Conservation (phyloP, 352 stramenopile genomes). For the Phytophthora pistaciae region DNA sequence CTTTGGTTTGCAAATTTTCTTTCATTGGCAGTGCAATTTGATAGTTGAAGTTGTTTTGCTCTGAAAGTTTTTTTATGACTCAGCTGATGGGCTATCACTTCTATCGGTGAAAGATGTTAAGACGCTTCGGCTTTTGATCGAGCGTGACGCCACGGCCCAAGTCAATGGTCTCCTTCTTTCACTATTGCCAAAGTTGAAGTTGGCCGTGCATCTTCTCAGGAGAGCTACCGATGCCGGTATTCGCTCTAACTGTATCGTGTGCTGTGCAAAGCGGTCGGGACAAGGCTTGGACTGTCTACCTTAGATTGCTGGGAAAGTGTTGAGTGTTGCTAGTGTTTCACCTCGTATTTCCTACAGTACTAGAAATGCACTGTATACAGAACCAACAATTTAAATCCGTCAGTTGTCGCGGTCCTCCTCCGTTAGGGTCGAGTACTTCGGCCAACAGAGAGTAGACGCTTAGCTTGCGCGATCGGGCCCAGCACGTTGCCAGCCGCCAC, state of each 20-base stretch:
- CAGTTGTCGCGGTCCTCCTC: too few relatives aligned
- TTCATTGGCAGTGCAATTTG: background rate
- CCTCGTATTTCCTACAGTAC: too few relatives aligned
- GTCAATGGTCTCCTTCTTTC: background rate
- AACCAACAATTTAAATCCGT: too few relatives aligned
- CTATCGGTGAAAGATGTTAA: background rate
- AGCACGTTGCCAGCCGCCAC: too few relatives aligned
- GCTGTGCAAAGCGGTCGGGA: background rate
- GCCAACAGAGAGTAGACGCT: too few relatives aligned
- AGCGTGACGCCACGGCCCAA: background rate
- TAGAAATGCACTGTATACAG: too few relatives aligned
- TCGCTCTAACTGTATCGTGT: background rate
- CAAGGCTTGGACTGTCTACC: background rate
- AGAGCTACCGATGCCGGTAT: background rate
- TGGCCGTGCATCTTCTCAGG: background rate
- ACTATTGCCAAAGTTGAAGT: slow-evolving; percentile 2
- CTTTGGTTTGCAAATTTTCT: background rate
- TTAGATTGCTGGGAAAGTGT: background rate
- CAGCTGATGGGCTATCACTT: background rate
- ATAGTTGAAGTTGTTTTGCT: background rate
- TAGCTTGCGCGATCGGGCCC: too few relatives aligned
- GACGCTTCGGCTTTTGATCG: background rate
- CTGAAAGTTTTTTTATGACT: background rate
- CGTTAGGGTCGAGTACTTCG: too few relatives aligned
- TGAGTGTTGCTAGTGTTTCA: background rate